Conservation (phyloP, 129 eudicot species). For the Arctium lappa region DNA sequence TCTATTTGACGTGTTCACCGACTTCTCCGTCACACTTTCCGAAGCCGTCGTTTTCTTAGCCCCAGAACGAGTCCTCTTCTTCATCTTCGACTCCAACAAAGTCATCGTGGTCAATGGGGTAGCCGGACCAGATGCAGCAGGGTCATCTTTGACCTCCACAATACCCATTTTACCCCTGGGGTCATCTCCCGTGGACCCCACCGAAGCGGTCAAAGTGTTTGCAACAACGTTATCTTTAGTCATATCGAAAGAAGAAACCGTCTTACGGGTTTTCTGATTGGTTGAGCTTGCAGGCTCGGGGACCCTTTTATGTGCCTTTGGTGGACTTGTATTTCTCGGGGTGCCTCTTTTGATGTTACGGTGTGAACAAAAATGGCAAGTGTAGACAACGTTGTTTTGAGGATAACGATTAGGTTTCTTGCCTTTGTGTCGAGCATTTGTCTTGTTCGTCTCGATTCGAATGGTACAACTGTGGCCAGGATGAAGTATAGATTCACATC, state of each 20-base stretch:
- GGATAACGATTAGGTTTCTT: slow-evolving; percentile 31
- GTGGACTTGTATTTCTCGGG: slow-evolving; percentile 53
- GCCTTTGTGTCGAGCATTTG: slow-evolving; percentile 31
- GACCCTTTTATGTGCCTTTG: slow-evolving; percentile 17
- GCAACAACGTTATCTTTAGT: background rate
- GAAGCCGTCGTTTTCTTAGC: slow-evolving; percentile 43
- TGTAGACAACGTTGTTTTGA: slow-evolving; percentile 70
- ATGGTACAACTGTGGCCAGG: slow-evolving; percentile 77
- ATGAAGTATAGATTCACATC: slow-evolving; percentile 86
- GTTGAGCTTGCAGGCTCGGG: slow-evolving; percentile 1
- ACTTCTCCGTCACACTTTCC: slow-evolving; percentile 35
- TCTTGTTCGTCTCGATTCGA: slow-evolving; percentile 59
- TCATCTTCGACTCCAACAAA: slow-evolving; percentile 57
- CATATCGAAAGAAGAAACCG: background rate
- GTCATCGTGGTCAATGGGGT: slow-evolving; percentile 43
- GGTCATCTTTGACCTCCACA: slow-evolving; percentile 11
- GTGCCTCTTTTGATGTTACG: slow-evolving; percentile 70
- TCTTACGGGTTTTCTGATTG: background rate
- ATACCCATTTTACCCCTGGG: background rate
- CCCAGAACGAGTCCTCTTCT: slow-evolving; percentile 55
- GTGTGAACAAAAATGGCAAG: slow-evolving; percentile 77
- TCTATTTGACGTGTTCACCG: slow-evolving; percentile 37
- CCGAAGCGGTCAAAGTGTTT: background rate
- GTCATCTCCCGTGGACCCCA: slow-evolving; percentile 1
- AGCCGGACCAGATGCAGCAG: slow-evolving; percentile 21